phyloP scores from a whole-genome alignment of 306 rosid species.

The Vigna angularis region DNA sequence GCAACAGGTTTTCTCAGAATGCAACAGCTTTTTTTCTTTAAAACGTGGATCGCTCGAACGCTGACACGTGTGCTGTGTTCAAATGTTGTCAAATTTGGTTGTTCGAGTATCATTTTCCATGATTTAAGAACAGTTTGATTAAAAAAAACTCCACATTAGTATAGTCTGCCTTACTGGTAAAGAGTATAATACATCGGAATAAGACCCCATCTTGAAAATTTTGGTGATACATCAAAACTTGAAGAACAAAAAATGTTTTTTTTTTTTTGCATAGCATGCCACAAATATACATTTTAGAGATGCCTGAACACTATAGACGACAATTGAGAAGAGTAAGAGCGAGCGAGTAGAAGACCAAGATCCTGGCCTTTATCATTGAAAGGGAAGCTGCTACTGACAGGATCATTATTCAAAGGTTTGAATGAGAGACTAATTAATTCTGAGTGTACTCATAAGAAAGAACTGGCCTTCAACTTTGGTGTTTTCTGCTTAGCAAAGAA shows the following conservation, averaged over 20 bases:
- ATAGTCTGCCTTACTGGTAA: background rate
- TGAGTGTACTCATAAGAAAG: constrained; percentile 56
- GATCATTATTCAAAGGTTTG: constrained; percentile 62
- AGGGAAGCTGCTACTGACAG: constrained; percentile 47
- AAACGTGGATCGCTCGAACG: too few relatives aligned
- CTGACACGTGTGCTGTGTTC: too few relatives aligned
- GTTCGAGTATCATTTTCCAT: too few relatives aligned
- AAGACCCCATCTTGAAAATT: background rate
- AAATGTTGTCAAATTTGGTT: too few relatives aligned
- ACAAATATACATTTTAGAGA: constrained; percentile 39
- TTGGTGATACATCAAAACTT: background rate
- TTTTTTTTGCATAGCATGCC: background rate
- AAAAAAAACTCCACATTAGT: background rate
- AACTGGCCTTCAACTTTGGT: constrained; percentile 63
- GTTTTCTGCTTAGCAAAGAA: constrained; percentile 87
- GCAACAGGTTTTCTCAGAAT: too few relatives aligned
- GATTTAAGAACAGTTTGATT: too few relatives aligned
- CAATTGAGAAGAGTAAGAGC: constrained; percentile 32
- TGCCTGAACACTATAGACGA: constrained; percentile 39
- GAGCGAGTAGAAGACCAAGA: constrained; percentile 45
- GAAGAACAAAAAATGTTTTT: background rate
- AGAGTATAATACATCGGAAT: background rate
- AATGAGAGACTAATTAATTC: constrained; percentile 35
- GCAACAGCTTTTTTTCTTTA: too few relatives aligned
- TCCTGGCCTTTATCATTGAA: constrained; percentile 40